Percentiles rank a stretch among this genome's conserved stretches.
Evolutionary conservation across 306 rosid genomes (phyloP).

Genomic region (Sesbania bispinosa): DNA sequence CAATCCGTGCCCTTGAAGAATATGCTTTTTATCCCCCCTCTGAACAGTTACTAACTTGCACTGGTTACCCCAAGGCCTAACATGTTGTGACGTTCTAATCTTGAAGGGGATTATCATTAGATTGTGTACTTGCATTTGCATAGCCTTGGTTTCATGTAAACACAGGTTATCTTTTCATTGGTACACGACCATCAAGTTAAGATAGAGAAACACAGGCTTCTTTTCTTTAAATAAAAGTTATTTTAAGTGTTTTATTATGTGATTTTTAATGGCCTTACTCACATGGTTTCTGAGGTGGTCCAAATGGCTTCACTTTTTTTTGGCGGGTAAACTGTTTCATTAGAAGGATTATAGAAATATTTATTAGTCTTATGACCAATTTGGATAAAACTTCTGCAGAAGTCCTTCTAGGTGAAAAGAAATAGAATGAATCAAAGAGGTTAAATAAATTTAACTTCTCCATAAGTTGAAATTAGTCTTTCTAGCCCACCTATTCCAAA

Average conservation of each 20-base stretch:
- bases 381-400: too few relatives aligned
- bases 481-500: too few relatives aligned
- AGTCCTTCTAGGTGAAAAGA: too few relatives aligned
- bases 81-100: background rate
- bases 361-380: background rate
- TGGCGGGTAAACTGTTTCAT: slow-evolving; percentile 13
- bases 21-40: slow-evolving; percentile 19
- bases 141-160: background rate
- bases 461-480: too few relatives aligned
- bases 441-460: too few relatives aligned
- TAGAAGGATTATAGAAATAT: background rate
- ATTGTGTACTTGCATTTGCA: background rate
- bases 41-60: slow-evolving; percentile 6
- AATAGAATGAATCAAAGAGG: too few relatives aligned
- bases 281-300: background rate
- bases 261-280: background rate
- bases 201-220: background rate
- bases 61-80: background rate
- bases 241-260: background rate
- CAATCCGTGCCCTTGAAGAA: slow-evolving; percentile 31
- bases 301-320: slow-evolving; percentile 7
- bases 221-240: background rate
- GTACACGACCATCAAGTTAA: background rate
- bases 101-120: background rate
- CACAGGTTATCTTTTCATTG: background rate